Base-by-base conservation (phyloP, 805 yeast genomes). In the Starmerella vaccinii region DNA sequence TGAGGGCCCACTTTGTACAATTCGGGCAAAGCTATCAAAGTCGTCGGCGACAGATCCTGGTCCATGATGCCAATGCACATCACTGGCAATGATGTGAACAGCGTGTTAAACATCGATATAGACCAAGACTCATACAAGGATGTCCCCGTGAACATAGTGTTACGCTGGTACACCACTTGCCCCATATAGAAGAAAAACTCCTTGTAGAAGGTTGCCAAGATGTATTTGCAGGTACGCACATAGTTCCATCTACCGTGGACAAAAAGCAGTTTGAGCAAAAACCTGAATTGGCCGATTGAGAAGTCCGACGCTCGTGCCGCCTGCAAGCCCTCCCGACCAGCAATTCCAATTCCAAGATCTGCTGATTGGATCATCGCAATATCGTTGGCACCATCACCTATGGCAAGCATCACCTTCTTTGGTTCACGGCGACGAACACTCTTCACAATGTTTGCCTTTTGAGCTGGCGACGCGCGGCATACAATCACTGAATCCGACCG, bases 341-440 rank as follows among this genome's bases (percentile, higher is more conserved):
- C 89, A 48, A 92, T 92, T 26, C 98, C 98, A 55, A 92, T 78
- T 26, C 99, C 99, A 50, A 92, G 87, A 66, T 92, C 97, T 0
- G 99, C 99, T 62, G 94, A 83, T 69, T 92, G 97, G 55, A 92
- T 92, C 99, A 92, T 92, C 1, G 99, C 97, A 63, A 92, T 89
- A 67, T 92, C 99, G 64, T 92, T 92, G 2, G 99, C 99, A 57
- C 99, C 99, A 68, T 92, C 99, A 7, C 99, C 99, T 63, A 92
- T 84, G 0, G 98, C 98, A 54, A 92, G 72, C 0, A 97, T 87
- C 5, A 92, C 96, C 37, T 84, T 75, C 1, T 68, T 68, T 46
- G 74, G 80, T 59, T 82, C 76, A 51, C 81, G 69, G n/a, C 74
- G 70, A 47, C 97, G 74, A n/a, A 94, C 87, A 30, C 80, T 74